Evolutionary conservation across 371 early-diverging fungal species (phyloP).

Genomic region (Choanephora cucurbitarum): DNA sequence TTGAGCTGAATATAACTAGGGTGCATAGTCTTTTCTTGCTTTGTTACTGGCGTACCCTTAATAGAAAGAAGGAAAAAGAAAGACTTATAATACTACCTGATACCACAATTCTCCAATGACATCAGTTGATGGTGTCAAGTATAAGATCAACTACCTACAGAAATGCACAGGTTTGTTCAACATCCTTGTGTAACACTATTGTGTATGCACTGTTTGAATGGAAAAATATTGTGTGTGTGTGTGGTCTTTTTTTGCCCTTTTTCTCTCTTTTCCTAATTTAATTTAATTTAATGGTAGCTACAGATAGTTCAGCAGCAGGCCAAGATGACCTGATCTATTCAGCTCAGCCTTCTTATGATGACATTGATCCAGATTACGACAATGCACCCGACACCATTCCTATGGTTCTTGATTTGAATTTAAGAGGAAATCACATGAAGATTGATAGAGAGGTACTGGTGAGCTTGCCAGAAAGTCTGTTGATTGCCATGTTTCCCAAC

Average conservation of each 20-base stretch:
- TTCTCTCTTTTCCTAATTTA: not conserved
- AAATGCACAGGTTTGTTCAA: too few species aligned
- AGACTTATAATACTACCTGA: too few species aligned
- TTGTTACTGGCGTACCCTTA: too few species aligned
- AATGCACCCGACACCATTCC: conserved; percentile 52
- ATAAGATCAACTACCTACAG: too few species aligned
- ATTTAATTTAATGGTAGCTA: not conserved
- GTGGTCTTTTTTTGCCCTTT: not conserved
- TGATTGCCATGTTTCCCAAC: conserved; percentile 85
- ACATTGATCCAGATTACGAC: conserved; percentile 36
- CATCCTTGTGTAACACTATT: too few species aligned
- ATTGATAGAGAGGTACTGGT: conserved; percentile 74
- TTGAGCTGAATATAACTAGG: too few species aligned
- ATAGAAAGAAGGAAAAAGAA: too few species aligned
- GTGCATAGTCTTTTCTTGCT: too few species aligned
- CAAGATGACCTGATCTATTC: conserved; percentile 33
- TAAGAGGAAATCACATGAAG: conserved; percentile 73
- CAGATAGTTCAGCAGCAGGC: not conserved
- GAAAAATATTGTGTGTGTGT: too few species aligned
- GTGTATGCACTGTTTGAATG: too few species aligned
- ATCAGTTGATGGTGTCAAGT: too few species aligned
- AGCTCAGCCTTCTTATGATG: conserved; percentile 20
- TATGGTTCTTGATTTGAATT: conserved; percentile 62
- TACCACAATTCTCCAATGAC: too few species aligned
- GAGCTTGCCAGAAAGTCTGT: conserved; percentile 74